These are phyloP conservation scores for Candida chilensis DNA, from an alignment of 805 yeast genomes.

Conservation along the genomic window DNA sequence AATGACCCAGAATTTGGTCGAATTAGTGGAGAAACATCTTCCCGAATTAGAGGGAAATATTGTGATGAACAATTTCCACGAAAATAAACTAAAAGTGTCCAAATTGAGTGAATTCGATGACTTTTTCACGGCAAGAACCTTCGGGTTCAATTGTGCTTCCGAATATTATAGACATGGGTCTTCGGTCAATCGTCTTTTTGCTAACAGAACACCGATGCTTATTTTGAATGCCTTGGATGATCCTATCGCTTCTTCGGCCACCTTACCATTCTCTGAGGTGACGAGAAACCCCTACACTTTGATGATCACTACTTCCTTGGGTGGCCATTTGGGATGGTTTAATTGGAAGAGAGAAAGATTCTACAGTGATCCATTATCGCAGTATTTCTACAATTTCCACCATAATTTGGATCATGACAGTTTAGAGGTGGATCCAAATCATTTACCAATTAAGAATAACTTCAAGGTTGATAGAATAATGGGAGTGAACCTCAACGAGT, in stretches of 20 bases:
- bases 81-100: conserved; percentile 22
- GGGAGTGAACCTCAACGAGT: no score
- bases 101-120: conserved; percentile 48
- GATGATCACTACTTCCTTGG: conserved; percentile 49
- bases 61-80: conserved; percentile 13
- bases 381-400: conserved; percentile 25
- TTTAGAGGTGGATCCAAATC: not conserved
- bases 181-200: conserved; percentile 45
- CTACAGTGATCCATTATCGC: conserved; percentile 40
- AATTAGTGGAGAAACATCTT: conserved; percentile 32
- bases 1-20: conserved; percentile 37
- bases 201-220: conserved; percentile 53
- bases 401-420: conserved; percentile 9
- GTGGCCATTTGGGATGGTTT: conserved; percentile 64
- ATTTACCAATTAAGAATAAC: conserved; percentile 1
- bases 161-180: conserved; percentile 62
- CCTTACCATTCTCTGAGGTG: conserved; percentile 43
- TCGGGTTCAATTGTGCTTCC: conserved; percentile 53
- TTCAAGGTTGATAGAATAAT: conserved; percentile 1
- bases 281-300: conserved; percentile 48
- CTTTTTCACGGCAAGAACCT: conserved; percentile 47
- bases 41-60: conserved; percentile 18
- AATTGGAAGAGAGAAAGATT: conserved; percentile 19
- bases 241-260: conserved; percentile 48
- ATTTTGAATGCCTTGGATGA: conserved; percentile 59